Conservation (phyloP, 225 moss, liverwort and hornwort genomes). For the Marchantia paleacea region DNA sequence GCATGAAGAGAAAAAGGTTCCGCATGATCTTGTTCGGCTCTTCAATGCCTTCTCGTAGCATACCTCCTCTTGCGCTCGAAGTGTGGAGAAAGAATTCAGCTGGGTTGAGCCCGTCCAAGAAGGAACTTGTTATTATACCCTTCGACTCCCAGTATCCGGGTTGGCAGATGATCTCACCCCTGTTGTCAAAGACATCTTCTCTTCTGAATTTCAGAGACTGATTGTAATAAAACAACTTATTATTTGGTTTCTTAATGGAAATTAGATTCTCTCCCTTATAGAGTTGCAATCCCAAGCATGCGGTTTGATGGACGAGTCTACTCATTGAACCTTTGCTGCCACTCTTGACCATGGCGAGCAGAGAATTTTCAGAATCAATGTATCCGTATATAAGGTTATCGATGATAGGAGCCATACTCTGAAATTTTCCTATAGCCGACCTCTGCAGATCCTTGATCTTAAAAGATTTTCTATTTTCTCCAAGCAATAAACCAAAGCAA, state of each 20-base stretch:
- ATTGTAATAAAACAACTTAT: constrained; percentile 40
- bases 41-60: constrained; percentile 70
- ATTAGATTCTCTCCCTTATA: constrained; percentile 74
- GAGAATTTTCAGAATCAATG: constrained; percentile 55
- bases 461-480: constrained; percentile 30
- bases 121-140: constrained; percentile 65
- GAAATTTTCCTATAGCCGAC: constrained; percentile 67
- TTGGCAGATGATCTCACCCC: constrained; percentile 28
- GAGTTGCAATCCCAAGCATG: constrained; percentile 85
- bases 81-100: constrained; percentile 59
- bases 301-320: constrained; percentile 75
- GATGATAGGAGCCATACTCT: constrained; percentile 42
- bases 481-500: constrained; percentile 64
- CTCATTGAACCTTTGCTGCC: constrained; percentile 82
- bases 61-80: constrained; percentile 64
- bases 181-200: constrained; percentile 42
- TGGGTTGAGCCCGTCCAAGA: constrained; percentile 70
- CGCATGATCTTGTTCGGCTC: constrained; percentile 69
- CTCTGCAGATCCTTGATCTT: constrained; percentile 65
- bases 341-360: constrained; percentile 73
- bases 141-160: constrained; percentile 84
- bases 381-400: constrained; percentile 54
- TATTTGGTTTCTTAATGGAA: constrained; percentile 35
- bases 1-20: constrained; percentile 65
- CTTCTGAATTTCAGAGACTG: constrained; percentile 16